Evolutionary conservation across 345 rosid genomes (phyloP).

Genomic region (Stellera chamaejasme): DNA sequence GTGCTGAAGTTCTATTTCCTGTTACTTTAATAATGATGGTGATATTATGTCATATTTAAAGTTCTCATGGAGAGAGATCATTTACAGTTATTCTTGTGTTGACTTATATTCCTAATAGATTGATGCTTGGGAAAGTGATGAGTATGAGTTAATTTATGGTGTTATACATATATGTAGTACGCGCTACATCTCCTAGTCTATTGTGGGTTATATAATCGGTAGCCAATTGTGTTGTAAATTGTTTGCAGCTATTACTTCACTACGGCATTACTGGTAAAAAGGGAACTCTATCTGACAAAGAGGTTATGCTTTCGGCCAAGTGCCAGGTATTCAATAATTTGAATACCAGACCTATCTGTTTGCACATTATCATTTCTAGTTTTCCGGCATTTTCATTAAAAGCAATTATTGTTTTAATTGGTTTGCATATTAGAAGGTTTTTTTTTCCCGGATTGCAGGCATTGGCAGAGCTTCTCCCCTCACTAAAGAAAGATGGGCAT

Average conservation of each 20-base stretch:
- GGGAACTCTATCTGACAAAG: conserved; percentile 70
- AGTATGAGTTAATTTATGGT: too few relatives aligned
- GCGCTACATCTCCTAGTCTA: too few relatives aligned
- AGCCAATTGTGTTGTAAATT: too few relatives aligned
- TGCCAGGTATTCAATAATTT: conserved; percentile 47
- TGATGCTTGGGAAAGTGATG: too few relatives aligned
- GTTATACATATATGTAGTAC: too few relatives aligned
- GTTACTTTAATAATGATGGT: too few relatives aligned
- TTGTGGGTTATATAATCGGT: too few relatives aligned
- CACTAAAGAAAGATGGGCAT: conserved; percentile 53
- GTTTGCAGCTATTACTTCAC: conserved; percentile 55
- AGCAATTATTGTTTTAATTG: not conserved
- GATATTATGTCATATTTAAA: too few relatives aligned
- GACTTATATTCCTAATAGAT: too few relatives aligned
- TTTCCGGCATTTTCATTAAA: not conserved
- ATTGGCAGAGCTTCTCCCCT: conserved; percentile 80
- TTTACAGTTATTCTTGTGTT: too few relatives aligned
- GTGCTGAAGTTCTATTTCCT: too few relatives aligned
- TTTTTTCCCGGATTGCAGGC: conserved; percentile 30
- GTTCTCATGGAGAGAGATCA: too few relatives aligned
- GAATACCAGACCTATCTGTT: not conserved
- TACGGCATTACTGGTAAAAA: conserved; percentile 44
- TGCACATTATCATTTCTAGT: not conserved
- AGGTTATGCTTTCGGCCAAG: conserved; percentile 90
- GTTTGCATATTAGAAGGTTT: not conserved